Evolutionary conservation across 2,329 filamentous ascomycete species (phyloP), one percentile per base, ranked within the genome.

Genomic region (Bimuria novae-zelandiae): DNA sequence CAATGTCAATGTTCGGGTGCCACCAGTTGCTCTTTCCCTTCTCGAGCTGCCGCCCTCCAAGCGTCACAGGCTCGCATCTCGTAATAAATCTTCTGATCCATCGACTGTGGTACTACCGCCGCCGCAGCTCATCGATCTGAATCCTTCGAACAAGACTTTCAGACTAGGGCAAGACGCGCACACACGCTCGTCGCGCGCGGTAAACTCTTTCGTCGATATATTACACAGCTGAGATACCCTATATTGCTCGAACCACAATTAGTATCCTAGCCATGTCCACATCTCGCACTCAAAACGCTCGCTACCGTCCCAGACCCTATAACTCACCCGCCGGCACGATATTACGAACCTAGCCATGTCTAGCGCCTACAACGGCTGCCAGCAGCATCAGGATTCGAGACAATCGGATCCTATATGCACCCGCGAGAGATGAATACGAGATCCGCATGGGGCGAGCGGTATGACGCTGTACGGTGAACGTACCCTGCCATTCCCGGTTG

Each of bases 221-320:
- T 43, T n/a, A 25, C 25, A 43, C 27, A 32, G 23, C 25, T 17
- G 22, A 25, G 22, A 25, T 42, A 27, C 25, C 47, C 43, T 50
- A 50, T 44, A 40, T 55, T 44, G 46, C 51, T 52, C 51, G 43
- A 57, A 47, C 56, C 58, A 57, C 35, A 35, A 54, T 53, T 57
- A 21, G 19, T 10, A 44, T 44, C 54, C 50, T 47, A n/a, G 45
- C 23, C 30, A 10, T 17, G 46, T n/a, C n/a, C 23, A 21, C 29
- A 21, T 36, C 30, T 27, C 43, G n/a, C 27, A 25, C 25, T 35
- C 30, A 36, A 43, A 52, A 51, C 54, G 30, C 39, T 51, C 50
- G 39, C 43, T 32, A 44, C 50, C 43, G 46, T 40, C 45, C 36
- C 32, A 10, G 42, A 19, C 23, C 29, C 19, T 22, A 29, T 32